Base-by-base conservation (phyloP, 2,329 filamentous ascomycete species). In the Tympanopsis confertula region DNA sequence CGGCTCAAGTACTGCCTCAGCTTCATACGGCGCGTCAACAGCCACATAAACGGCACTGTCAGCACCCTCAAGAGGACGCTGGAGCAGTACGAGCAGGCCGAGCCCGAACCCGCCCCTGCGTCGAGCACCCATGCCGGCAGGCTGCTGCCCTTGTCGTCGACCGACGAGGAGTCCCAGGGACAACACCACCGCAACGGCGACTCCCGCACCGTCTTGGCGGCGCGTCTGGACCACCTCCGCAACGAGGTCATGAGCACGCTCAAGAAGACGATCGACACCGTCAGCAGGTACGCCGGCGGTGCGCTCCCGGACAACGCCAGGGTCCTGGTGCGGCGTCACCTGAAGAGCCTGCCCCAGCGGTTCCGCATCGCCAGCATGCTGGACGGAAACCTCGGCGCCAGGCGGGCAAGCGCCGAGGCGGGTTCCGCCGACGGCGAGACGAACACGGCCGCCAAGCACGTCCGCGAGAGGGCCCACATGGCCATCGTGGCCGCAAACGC, bases 281-380 rank as follows among this genome's bases (percentile, higher is more conserved):
- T 98, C 0, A 93, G 85, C 39, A 86, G 81, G 47, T 94, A 94
- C 49, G 84, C 88, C 0, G 88, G 88, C n/a, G 86, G 86, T 28
- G 86, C 88, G 1, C 65, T 98, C 2, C 89, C 91, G 0, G 85
- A 91, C 39, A 94, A 95, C 46, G 89, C 89, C 0, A 71, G 82
- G 22, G 71, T 81, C 18, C 72, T 96, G 13, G 89, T 98, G 12
- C 79, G 85, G 42, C 73, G 78, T 12, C 87, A 94, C 54, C 69
- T 96, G 4, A 83, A 85, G 20, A 88, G 82, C 36, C 68, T 96
- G 2, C 89, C 89, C 0, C 79, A 85, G 52, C 74, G 87, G 19
- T 94, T 89, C 66, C 78, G 78, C 44, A 61, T 86, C 13, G 86
- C 85, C 2, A 82, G 69, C 42, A 71, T 74, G 46, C 56, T 54